Percentiles rank a stretch among this genome's conserved stretches.
phyloP scores from a whole-genome alignment of 306 rosid genomes.

The Fagus sylvatica region DNA sequence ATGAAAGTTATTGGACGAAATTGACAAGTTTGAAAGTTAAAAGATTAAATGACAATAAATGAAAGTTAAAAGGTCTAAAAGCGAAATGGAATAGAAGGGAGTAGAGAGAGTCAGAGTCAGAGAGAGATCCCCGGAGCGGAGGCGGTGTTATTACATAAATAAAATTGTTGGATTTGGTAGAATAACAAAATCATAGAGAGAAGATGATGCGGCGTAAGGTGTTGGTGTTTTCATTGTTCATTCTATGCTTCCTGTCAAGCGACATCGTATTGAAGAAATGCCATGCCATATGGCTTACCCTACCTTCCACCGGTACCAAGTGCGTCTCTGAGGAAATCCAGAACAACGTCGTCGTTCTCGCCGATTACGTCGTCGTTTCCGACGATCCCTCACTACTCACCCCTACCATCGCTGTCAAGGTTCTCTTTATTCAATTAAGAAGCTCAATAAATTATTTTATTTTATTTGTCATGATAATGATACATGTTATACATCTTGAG shows the following conservation, averaged over 20 bases:
- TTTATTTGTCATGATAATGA: too few relatives aligned
- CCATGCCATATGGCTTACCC: slow-evolving; percentile 55
- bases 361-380: slow-evolving; percentile 66
- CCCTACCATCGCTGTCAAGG: slow-evolving; percentile 80
- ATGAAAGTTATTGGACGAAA: too few relatives aligned
- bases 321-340: slow-evolving; percentile 99
- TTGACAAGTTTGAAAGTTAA: too few relatives aligned
- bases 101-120: too few relatives aligned
- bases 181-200: not conserved
- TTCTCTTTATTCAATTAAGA: not conserved
- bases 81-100: too few relatives aligned
- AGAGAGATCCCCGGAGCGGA: too few relatives aligned
- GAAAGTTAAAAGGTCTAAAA: too few relatives aligned
- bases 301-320: slow-evolving; percentile 66
- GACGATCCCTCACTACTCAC: slow-evolving; percentile 36
- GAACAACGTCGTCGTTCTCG: slow-evolving; percentile 84
- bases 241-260: slow-evolving; percentile 26
- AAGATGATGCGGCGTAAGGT: slow-evolving; percentile 28
- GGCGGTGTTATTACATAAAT: too few relatives aligned
- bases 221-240: slow-evolving; percentile 14
- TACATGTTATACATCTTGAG: too few relatives aligned
- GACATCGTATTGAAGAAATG: slow-evolving; percentile 21
- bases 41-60: too few relatives aligned
- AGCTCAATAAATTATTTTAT: too few relatives aligned
- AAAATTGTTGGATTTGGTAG: too few relatives aligned